These are phyloP conservation scores for Hyparrhenia diplandra DNA, from an alignment of 176 grass and related monocot species.

Conservation along the genomic window DNA sequence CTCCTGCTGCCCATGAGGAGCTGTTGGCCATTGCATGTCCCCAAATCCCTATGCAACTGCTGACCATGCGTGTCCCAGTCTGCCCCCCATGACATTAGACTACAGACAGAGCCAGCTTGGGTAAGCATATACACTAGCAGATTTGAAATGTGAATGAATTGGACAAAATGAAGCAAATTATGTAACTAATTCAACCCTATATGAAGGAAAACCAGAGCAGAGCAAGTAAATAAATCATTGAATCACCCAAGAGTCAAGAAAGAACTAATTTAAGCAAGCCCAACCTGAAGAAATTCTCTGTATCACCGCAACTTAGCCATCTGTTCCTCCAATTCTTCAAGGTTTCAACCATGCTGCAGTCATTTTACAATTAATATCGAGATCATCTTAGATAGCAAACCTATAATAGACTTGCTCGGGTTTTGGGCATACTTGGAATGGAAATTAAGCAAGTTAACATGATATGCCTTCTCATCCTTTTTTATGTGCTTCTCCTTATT, in stretches of 20 bases:
- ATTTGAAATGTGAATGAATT: neutral
- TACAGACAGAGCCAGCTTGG: neutral
- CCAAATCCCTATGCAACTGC: too few relatives aligned
- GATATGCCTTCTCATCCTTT: slow-evolving; percentile 50
- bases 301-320: slow-evolving; percentile 33
- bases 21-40: too few relatives aligned
- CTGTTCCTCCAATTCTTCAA: slow-evolving; percentile 53
- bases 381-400: slow-evolving; percentile 5
- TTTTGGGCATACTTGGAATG: slow-evolving; percentile 56
- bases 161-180: neutral
- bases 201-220: neutral
- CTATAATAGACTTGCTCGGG: slow-evolving; percentile 14
- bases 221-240: neutral
- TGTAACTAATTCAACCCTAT: neutral
- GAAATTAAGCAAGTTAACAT: slow-evolving; percentile 56
- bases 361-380: slow-evolving; percentile 24
- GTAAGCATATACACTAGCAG: neutral
- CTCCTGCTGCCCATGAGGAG: too few relatives aligned
- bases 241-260: neutral
- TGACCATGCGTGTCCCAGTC: too few relatives aligned
- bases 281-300: slow-evolving; percentile 7
- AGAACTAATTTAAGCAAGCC: neutral
- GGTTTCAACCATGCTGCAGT: slow-evolving; percentile 62
- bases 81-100: too few relatives aligned
- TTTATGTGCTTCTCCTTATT: slow-evolving; percentile 45